A percentile compares a stretch with the other conserved stretches of the same genome.
phyloP scores from a whole-genome alignment of 176 grass and related monocot genomes.

The Cymbopogon citratus region DNA sequence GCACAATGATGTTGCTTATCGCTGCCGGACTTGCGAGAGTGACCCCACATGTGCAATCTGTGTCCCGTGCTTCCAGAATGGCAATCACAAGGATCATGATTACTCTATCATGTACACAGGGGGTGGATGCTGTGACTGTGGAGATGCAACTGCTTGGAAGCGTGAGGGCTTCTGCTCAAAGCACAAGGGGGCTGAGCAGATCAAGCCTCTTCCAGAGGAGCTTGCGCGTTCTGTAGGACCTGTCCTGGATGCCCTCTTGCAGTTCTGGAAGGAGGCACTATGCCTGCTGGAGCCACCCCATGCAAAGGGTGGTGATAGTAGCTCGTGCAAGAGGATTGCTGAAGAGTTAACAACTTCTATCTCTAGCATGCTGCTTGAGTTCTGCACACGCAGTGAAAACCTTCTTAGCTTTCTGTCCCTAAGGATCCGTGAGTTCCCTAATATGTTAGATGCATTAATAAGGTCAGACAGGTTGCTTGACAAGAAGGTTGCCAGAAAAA shows the following conservation, averaged over 20 bases:
- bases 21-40: constrained; percentile 83
- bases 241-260: constrained; percentile 59
- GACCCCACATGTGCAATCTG: constrained; percentile 91
- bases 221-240: constrained; percentile 58
- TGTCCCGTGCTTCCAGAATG: constrained; percentile 91
- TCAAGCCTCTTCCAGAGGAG: constrained; percentile 71
- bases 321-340: constrained; percentile 17
- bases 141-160: constrained; percentile 94
- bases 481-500: constrained; percentile 61
- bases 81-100: constrained; percentile 84
- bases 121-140: constrained; percentile 95
- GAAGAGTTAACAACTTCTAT: constrained; percentile 58
- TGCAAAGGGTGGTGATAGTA: constrained; percentile 9
- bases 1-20: constrained; percentile 78
- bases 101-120: constrained; percentile 93
- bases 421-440: constrained; percentile 49
- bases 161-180: constrained; percentile 83
- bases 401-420: constrained; percentile 79
- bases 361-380: constrained; percentile 68
- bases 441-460: constrained; percentile 55
- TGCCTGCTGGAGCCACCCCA: constrained; percentile 23
- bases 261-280: constrained; percentile 71
- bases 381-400: constrained; percentile 76
- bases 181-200: constrained; percentile 83
- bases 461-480: constrained; percentile 67